Evolutionary conservation across 2,329 filamentous ascomycete species (phyloP).

Genomic region (Colletotrichum cuscutae): DNA sequence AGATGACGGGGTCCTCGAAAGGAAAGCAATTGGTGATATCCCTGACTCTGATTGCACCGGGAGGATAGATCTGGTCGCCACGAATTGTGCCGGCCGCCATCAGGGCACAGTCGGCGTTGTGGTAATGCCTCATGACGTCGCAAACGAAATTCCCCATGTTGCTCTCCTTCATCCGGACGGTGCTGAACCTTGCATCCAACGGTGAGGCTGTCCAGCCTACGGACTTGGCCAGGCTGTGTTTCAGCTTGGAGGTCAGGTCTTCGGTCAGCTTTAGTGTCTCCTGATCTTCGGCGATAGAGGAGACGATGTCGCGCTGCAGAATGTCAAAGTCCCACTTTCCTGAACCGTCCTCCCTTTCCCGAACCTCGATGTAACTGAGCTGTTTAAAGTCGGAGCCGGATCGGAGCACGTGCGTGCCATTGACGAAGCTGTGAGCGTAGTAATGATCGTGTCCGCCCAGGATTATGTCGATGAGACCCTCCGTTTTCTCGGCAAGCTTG

Average conservation of each 20-base stretch:
- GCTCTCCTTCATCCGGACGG: constrained; percentile 79
- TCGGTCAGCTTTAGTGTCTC: constrained; percentile 71
- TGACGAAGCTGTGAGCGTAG: constrained; percentile 81
- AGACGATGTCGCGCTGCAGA: constrained; percentile 77
- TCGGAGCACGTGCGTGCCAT: constrained; percentile 84
- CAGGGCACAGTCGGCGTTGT: constrained; percentile 81
- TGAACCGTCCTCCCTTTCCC: constrained; percentile 60
- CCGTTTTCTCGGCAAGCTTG: constrained; percentile 80
- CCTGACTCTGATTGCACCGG: constrained; percentile 79
- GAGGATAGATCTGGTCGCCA: constrained; percentile 88
- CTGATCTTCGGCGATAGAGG: constrained; percentile 72
- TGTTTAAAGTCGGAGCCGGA: constrained; percentile 95
- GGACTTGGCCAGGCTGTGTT: constrained; percentile 81
- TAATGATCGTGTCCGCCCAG: constrained; percentile 92
- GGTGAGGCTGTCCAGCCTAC: constrained; percentile 85
- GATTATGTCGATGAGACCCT: constrained; percentile 83
- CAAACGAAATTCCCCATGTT: constrained; percentile 93
- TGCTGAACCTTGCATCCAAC: constrained; percentile 87
- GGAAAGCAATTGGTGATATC: constrained; percentile 92
- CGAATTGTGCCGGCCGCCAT: constrained; percentile 90
- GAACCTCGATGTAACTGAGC: constrained; percentile 85
- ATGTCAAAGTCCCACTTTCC: constrained; percentile 83
- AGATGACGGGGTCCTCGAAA: constrained; percentile 89
- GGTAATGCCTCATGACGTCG: constrained; percentile 88
- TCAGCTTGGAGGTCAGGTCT: constrained; percentile 77